Evolutionary conservation across 495 filamentous ascomycete genomes (phyloP).

Genomic region (Aspergillus steynii): DNA sequence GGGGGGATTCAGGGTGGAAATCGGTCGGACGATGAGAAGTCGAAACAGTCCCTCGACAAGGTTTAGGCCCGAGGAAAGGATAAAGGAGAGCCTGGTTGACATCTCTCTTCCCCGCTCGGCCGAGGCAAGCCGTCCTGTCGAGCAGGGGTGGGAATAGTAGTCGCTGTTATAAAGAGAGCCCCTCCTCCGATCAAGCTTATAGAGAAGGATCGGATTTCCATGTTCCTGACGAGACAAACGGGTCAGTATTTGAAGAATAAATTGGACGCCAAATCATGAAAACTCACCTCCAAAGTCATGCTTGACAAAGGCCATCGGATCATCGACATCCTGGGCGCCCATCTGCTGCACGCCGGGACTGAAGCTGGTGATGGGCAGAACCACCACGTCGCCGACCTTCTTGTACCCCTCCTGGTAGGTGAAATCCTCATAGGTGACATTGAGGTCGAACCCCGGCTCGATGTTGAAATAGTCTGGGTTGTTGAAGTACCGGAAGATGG

Average conservation of each 20-base stretch:
- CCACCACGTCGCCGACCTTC: constrained; percentile 91
- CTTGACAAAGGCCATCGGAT: constrained; percentile 97
- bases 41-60: background rate
- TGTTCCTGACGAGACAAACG: constrained; percentile 22
- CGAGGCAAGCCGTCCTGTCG: background rate
- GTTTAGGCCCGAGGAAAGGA: background rate
- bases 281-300: constrained; percentile 89
- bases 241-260: constrained; percentile 1
- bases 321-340: constrained; percentile 85
- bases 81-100: background rate
- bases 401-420: constrained; percentile 78
- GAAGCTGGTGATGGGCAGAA: constrained; percentile 95
- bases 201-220: constrained; percentile 43
- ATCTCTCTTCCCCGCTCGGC: background rate
- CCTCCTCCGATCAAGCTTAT: constrained; percentile 11
- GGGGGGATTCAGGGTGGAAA: too few species aligned
- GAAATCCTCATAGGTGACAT: constrained; percentile 85
- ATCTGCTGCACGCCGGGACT: constrained; percentile 93
- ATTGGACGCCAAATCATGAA: constrained; percentile 9
- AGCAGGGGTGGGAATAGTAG: background rate
- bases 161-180: background rate
- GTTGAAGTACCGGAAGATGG: constrained; percentile 90
- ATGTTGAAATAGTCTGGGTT: constrained; percentile 87
- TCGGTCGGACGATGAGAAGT: background rate
- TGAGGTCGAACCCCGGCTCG: constrained; percentile 59